Evolutionary conservation across 768 basidiomycete genomes (phyloP).

Genomic region (Lanmaoa pseudosensibilis): DNA sequence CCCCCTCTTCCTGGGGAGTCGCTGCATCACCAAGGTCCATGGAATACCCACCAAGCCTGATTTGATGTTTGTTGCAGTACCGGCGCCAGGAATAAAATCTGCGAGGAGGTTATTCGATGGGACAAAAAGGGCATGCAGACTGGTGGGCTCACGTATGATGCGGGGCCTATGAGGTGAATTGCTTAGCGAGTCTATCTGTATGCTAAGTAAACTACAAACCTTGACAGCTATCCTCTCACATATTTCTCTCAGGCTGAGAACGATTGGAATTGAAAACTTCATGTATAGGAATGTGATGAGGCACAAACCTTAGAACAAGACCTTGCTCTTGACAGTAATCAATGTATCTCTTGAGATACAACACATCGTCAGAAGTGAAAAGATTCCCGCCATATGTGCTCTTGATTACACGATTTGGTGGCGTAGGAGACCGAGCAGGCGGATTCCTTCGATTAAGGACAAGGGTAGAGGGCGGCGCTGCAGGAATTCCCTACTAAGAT

Average conservation of each 20-base stretch:
- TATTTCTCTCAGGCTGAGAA: constrained; percentile 63
- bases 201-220: constrained; percentile 37
- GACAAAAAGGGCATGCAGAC: background rate
- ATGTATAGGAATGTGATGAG: background rate
- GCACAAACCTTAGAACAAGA: constrained; percentile 66
- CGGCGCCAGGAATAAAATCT: constrained; percentile 91
- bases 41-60: constrained; percentile 79
- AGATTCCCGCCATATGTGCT: constrained; percentile 89
- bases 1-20: constrained; percentile 45
- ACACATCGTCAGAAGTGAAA: constrained; percentile 80
- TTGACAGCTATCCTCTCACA: constrained; percentile 86
- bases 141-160: constrained; percentile 72
- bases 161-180: constrained; percentile 54
- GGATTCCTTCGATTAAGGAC: constrained; percentile 66
- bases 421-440: constrained; percentile 78
- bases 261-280: constrained; percentile 28
- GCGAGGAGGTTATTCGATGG: background rate
- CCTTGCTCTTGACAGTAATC: constrained; percentile 90
- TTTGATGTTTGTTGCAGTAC: constrained; percentile 92
- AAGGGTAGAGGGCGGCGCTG: constrained; percentile 62
- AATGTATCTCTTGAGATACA: constrained; percentile 85
- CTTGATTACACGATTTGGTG: constrained; percentile 80
- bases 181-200: constrained; percentile 2
- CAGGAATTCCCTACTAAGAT: constrained; percentile 51
- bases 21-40: constrained; percentile 64